Percentiles rank a stretch among this genome's conserved stretches.
Evolutionary conservation across 1,284 basidiomycete genomes (phyloP).

Genomic region (Cryptococcus depauperatus): DNA sequence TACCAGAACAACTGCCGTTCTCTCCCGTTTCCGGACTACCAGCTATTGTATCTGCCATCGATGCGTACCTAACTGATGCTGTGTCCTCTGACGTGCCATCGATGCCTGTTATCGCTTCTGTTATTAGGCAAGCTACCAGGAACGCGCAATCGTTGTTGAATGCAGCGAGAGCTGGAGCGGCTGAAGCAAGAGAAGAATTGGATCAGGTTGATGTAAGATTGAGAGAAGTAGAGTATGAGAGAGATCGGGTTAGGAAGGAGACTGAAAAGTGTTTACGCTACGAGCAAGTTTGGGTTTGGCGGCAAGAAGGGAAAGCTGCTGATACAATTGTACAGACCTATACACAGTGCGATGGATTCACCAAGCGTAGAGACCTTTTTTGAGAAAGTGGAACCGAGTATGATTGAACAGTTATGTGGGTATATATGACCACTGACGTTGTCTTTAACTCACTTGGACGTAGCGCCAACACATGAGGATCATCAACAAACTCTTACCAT

Average conservation of each 20-base stretch:
- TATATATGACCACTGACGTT: background rate
- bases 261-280: slow-evolving; percentile 35
- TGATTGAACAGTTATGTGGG: slow-evolving; percentile 27
- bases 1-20: slow-evolving; percentile 22
- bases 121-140: slow-evolving; percentile 28
- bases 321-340: slow-evolving; percentile 17
- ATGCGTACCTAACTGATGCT: slow-evolving; percentile 11
- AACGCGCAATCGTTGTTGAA: slow-evolving; percentile 29
- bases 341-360: slow-evolving; percentile 26
- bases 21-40: slow-evolving; percentile 17
- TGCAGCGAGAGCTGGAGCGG: slow-evolving; percentile 22
- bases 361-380: slow-evolving; percentile 21
- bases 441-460: background rate
- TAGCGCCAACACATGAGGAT: slow-evolving; percentile 19
- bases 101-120: slow-evolving; percentile 18
- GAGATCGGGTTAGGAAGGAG: slow-evolving; percentile 33
- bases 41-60: slow-evolving; percentile 16
- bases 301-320: background rate
- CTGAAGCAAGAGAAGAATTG: slow-evolving; percentile 25
- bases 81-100: background rate
- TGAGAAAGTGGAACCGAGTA: slow-evolving; percentile 9
- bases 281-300: slow-evolving; percentile 20
- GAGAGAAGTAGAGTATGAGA: slow-evolving; percentile 35
- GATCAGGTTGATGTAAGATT: slow-evolving; percentile 32
- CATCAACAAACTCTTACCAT: slow-evolving; percentile 30